Percentiles rank a stretch among this genome's conserved stretches.
Conservation (phyloP, 23 red algal genomes). For the Gracilaria domingensis region DNA sequence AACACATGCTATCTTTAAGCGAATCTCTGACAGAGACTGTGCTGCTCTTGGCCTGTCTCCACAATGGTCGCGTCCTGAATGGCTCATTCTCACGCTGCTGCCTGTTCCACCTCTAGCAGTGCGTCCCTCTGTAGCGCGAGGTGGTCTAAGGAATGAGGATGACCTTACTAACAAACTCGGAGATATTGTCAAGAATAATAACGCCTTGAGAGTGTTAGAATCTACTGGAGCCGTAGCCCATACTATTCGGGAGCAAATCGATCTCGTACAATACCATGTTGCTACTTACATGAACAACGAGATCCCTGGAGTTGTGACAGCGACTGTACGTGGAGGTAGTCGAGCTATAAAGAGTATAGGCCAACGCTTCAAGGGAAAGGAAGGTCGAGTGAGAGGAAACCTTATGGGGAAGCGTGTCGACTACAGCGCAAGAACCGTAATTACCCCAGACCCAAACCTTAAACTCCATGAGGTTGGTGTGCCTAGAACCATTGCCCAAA, state of each 20-base stretch:
- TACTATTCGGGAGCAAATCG: slow-evolving; percentile 82
- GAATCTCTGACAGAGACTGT: slow-evolving; percentile 84
- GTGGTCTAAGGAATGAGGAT: slow-evolving; percentile 94
- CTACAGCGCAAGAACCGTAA: slow-evolving; percentile 98
- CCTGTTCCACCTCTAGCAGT: slow-evolving; percentile 96
- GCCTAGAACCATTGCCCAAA: slow-evolving; percentile 89
- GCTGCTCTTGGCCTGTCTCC: slow-evolving; percentile 77
- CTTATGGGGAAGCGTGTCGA: slow-evolving; percentile 99
- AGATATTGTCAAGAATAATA: slow-evolving; percentile 98
- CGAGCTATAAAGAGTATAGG: slow-evolving; percentile 93
- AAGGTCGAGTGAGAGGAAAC: slow-evolving; percentile 97
- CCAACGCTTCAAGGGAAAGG: slow-evolving; percentile 98
- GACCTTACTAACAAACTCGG: slow-evolving; percentile 97
- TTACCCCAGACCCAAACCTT: slow-evolving; percentile 96
- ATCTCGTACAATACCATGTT: slow-evolving; percentile 96
- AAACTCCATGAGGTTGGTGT: slow-evolving; percentile 97
- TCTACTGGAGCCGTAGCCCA: slow-evolving; percentile 83
- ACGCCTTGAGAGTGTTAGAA: slow-evolving; percentile 86
- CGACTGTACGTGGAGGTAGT: slow-evolving; percentile 81
- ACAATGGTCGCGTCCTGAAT: slow-evolving; percentile 89
- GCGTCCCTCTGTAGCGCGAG: slow-evolving; percentile 94
- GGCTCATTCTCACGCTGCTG: slow-evolving; percentile 89
- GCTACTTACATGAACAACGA: slow-evolving; percentile 99
- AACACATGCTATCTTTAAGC: slow-evolving; percentile 84
- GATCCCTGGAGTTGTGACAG: slow-evolving; percentile 81